Conservation (phyloP, 495 filamentous ascomycete genomes). For the Penicillium herquei region DNA sequence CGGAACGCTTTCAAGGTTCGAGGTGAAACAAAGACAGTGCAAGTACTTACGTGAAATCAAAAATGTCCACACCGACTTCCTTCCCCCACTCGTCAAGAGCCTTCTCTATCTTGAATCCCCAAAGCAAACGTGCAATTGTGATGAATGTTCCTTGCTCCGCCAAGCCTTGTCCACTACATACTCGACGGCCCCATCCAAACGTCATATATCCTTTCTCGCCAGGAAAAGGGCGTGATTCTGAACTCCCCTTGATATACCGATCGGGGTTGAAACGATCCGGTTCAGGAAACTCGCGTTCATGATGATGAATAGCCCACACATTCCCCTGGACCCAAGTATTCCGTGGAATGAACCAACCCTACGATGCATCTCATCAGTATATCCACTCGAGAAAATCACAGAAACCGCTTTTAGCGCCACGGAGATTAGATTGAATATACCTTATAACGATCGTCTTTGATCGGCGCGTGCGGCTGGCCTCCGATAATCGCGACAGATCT, state of each 20-base stretch:
- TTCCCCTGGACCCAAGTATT: slow-evolving; percentile 27
- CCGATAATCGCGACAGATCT: slow-evolving; percentile 31
- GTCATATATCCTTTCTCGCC: slow-evolving; percentile 63
- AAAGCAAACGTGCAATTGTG: slow-evolving; percentile 21
- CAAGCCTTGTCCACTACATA: slow-evolving; percentile 37
- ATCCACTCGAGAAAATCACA: not conserved
- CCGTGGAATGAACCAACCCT: slow-evolving; percentile 23
- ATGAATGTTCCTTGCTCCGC: slow-evolving; percentile 41
- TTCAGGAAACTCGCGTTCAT: slow-evolving; percentile 42
- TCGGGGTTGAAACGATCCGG: slow-evolving; percentile 36
- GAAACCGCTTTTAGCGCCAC: not conserved
- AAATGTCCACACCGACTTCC: slow-evolving; percentile 49
- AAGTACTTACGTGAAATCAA: slow-evolving; percentile 39
- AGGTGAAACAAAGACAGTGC: not conserved
- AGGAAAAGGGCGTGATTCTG: slow-evolving; percentile 50
- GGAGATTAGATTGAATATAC: slow-evolving; percentile 7
- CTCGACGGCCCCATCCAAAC: slow-evolving; percentile 49
- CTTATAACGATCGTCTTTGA: slow-evolving; percentile 52
- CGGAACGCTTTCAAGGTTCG: not conserved
- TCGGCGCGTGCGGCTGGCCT: slow-evolving; percentile 51
- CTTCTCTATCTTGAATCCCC: slow-evolving; percentile 32
- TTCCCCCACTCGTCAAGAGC: slow-evolving; percentile 45
- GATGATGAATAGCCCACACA: slow-evolving; percentile 38
- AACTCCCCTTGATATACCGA: slow-evolving; percentile 31
- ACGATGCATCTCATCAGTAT: slow-evolving; percentile 10